Evolutionary conservation across 306 rosid species (phyloP).

Genomic region (Fagus crenata): DNA sequence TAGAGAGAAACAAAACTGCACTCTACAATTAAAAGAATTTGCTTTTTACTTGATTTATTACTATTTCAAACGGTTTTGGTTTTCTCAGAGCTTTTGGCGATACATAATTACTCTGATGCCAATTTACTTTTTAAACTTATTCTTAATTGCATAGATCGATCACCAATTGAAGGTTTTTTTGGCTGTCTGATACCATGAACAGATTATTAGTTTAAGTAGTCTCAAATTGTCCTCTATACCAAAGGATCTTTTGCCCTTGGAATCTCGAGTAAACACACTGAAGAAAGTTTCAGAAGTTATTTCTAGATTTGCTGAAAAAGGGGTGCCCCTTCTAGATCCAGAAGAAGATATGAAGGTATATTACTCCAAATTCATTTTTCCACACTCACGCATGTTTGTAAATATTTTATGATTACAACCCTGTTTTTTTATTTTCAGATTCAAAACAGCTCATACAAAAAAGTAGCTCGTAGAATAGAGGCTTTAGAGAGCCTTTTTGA

Average conservation of each 20-base stretch:
- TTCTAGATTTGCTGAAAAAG: constrained; percentile 66
- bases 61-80: neutral
- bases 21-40: neutral
- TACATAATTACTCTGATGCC: neutral
- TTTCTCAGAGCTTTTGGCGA: neutral
- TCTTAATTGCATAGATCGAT: neutral
- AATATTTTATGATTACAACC: constrained; percentile 1
- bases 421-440: constrained; percentile 46
- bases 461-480: constrained; percentile 76
- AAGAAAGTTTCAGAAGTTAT: constrained; percentile 78
- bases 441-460: constrained; percentile 66
- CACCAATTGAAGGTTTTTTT: constrained; percentile 3
- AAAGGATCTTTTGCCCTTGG: constrained; percentile 77
- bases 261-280: constrained; percentile 78
- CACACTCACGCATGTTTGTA: neutral
- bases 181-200: constrained; percentile 31
- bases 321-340: constrained; percentile 85
- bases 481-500: constrained; percentile 86
- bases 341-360: constrained; percentile 88
- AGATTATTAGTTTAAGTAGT: constrained; percentile 68
- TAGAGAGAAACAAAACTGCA: neutral
- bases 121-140: neutral
- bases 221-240: constrained; percentile 64
- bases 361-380: constrained; percentile 17
- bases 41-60: neutral